phyloP scores from a whole-genome alignment of 1,139 yeast genomes.

The Sugiyamaella xylanicola region DNA sequence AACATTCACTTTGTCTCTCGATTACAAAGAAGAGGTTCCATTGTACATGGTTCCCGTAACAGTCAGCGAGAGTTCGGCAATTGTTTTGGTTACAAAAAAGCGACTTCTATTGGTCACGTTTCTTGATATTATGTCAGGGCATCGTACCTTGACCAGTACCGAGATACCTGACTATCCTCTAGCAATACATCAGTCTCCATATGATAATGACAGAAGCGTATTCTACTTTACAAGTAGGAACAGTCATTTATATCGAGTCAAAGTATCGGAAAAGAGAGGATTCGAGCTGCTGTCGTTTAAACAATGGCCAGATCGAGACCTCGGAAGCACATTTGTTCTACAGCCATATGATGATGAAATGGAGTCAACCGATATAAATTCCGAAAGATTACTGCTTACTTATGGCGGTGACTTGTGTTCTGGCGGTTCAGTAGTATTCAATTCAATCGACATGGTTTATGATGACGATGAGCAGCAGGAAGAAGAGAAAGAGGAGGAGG shows the following conservation, averaged over 20 bases:
- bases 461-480: constrained; percentile 6
- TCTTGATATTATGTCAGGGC: constrained; percentile 31
- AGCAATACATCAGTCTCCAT: constrained; percentile 23
- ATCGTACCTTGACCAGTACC: constrained; percentile 17
- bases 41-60: constrained; percentile 30
- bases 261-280: constrained; percentile 18
- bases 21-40: constrained; percentile 21
- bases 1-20: constrained; percentile 22
- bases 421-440: constrained; percentile 26
- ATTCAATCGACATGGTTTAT: not conserved
- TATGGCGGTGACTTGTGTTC: constrained; percentile 30
- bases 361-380: constrained; percentile 4
- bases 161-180: constrained; percentile 15
- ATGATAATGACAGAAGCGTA: constrained; percentile 15
- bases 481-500: constrained; percentile 16
- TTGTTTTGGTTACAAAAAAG: constrained; percentile 25
- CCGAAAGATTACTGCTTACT: constrained; percentile 23
- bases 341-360: constrained; percentile 26
- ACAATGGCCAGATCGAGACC: constrained; percentile 19
- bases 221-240: constrained; percentile 27
- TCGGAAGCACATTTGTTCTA: constrained; percentile 28
- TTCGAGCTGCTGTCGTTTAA: constrained; percentile 13
- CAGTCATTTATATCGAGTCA: constrained; percentile 23
- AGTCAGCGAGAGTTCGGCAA: constrained; percentile 20
- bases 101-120: constrained; percentile 26